Conservation (phyloP, 257 asterid species). For the Gentiana macrophylla region DNA sequence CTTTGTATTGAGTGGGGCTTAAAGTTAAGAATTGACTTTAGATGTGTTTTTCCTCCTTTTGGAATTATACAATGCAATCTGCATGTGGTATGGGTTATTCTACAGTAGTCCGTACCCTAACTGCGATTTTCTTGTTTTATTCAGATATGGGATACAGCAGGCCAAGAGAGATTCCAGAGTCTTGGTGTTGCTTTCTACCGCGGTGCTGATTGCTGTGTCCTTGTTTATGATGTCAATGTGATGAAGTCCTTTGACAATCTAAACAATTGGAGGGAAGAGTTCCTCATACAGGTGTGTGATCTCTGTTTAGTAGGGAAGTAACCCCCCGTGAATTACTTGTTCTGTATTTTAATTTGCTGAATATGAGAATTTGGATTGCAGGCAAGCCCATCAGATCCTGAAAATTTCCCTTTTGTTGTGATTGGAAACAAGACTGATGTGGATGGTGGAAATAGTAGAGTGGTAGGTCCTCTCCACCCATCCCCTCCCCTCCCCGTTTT, state of each 20-base stretch:
- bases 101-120: not conserved
- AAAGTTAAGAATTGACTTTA: no score
- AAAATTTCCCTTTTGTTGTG: slow-evolving; percentile 96
- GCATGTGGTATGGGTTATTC: not conserved
- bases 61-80: not conserved
- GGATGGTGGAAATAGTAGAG: slow-evolving; percentile 96
- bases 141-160: slow-evolving; percentile 99
- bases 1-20: no score
- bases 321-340: not conserved
- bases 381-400: slow-evolving; percentile 99
- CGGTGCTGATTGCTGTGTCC: slow-evolving; percentile 99
- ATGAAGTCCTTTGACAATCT: slow-evolving; percentile 92
- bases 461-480: slow-evolving; percentile 31
- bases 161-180: slow-evolving; percentile 98
- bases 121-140: slow-evolving; percentile 9
- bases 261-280: slow-evolving; percentile 95
- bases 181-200: slow-evolving; percentile 99
- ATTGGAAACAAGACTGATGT: slow-evolving; percentile 92
- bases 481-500: no score
- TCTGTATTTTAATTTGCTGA: slow-evolving; percentile 1
- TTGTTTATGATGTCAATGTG: slow-evolving; percentile 87
- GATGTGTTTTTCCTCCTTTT: not conserved
- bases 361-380: slow-evolving; percentile 25
- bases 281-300: slow-evolving; percentile 72
- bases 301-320: not conserved